Evolutionary conservation across 352 stramenopile species (phyloP).

Genomic region (Phytopythium helicoides): DNA sequence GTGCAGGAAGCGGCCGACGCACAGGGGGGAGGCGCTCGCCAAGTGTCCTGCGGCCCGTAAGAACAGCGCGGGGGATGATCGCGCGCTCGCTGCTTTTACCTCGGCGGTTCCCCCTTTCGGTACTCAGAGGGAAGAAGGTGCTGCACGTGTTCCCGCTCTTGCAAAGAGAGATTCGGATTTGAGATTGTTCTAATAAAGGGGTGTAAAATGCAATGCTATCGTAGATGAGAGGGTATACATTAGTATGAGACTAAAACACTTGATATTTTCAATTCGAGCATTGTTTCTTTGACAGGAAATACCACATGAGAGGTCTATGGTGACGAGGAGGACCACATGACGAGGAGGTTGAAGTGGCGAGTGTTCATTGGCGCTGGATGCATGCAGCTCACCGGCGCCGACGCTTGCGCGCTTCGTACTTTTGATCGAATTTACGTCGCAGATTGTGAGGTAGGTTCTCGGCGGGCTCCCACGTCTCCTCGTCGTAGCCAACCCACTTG

Average conservation of each 20-base stretch:
- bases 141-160: constrained; percentile 3
- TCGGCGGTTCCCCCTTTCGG: constrained; percentile 1
- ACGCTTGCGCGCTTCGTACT: constrained; percentile 59
- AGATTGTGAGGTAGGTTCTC: constrained; percentile 79
- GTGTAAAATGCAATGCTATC: neutral
- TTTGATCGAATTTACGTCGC: constrained; percentile 75
- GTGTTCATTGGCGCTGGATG: no score
- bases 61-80: no score
- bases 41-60: no score
- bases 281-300: no score
- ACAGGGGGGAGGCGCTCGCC: no score
- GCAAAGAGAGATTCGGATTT: constrained; percentile 4
- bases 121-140: neutral
- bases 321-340: no score
- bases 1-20: no score
- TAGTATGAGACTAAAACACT: no score
- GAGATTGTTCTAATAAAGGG: constrained; percentile 2
- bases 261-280: constrained; percentile 1
- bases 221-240: no score
- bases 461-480: constrained; percentile 73
- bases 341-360: no score
- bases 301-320: no score
- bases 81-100: no score
- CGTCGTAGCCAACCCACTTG: constrained; percentile 84
- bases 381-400: constrained; percentile 9